phyloP scores from a whole-genome alignment of 495 filamentous ascomycete species.

The Astrothelium subdiscretum region DNA sequence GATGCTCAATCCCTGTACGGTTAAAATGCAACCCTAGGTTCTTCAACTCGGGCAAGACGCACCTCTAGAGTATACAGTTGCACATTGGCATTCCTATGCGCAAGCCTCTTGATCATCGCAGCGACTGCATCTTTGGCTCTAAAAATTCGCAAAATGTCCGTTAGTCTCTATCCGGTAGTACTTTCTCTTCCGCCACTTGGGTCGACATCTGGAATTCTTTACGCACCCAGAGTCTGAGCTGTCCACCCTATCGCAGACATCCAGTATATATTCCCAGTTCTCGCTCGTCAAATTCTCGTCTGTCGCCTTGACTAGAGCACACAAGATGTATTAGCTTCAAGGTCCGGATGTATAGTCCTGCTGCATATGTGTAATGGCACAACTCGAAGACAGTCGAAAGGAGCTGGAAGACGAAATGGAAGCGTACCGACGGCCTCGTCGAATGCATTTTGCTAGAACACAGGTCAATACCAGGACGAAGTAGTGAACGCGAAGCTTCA shows the following conservation, averaged over 20 bases:
- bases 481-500: not conserved
- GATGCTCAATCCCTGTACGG: not conserved
- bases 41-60: conserved; percentile 11
- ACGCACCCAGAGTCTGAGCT: conserved; percentile 51
- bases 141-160: not conserved
- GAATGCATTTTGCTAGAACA: not conserved
- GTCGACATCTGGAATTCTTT: not conserved
- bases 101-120: conserved; percentile 88
- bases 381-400: not conserved
- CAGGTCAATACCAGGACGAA: not conserved
- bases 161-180: not conserved
- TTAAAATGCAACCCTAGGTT: not conserved
- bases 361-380: not conserved
- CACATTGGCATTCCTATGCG: conserved; percentile 97
- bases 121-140: conserved; percentile 84
- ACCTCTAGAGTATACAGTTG: conserved; percentile 97
- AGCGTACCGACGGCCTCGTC: not conserved
- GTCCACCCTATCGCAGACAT: conserved; percentile 89
- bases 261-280: conserved; percentile 98
- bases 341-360: not conserved
- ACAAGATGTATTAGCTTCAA: conserved; percentile 6
- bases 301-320: conserved; percentile 74
- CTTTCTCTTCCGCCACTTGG: not conserved
- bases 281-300: conserved; percentile 97
- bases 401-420: not conserved